Conservation (phyloP, 306 rosid genomes). For the Gynostemma pentaphyllum region DNA sequence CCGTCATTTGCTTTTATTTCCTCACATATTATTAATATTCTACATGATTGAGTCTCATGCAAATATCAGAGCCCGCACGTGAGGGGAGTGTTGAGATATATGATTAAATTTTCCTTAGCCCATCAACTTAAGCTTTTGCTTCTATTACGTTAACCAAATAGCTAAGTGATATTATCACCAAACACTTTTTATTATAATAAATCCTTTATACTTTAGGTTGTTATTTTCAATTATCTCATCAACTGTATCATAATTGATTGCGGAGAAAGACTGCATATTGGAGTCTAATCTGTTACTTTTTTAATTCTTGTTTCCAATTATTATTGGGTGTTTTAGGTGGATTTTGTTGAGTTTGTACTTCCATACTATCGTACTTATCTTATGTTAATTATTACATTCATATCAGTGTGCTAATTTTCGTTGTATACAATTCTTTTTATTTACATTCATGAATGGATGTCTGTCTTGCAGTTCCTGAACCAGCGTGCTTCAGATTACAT, state of each 20-base stretch:
- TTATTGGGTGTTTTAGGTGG: not conserved
- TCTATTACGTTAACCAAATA: too few species aligned
- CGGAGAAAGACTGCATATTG: not conserved
- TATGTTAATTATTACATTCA: not conserved
- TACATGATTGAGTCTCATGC: too few species aligned
- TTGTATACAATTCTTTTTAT: constrained; percentile 6
- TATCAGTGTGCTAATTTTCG: not conserved
- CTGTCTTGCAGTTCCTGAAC: constrained; percentile 62
- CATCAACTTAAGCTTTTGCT: too few species aligned
- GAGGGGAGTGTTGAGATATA: too few species aligned
- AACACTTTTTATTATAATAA: too few species aligned
- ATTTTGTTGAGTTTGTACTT: not conserved
- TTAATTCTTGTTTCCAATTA: not conserved
- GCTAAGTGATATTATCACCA: too few species aligned
- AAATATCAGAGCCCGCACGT: too few species aligned
- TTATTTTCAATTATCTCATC: not conserved
- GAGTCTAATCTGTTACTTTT: not conserved
- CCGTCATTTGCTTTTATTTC: too few species aligned
- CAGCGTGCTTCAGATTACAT: constrained; percentile 74
- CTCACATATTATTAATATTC: too few species aligned
- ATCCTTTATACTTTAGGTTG: too few species aligned
- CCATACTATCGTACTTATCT: not conserved
- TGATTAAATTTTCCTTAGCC: too few species aligned
- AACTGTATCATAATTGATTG: not conserved
- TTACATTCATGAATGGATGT: constrained; percentile 24